Conservation (phyloP, 495 filamentous ascomycete genomes). For the Neurospora sp. region DNA sequence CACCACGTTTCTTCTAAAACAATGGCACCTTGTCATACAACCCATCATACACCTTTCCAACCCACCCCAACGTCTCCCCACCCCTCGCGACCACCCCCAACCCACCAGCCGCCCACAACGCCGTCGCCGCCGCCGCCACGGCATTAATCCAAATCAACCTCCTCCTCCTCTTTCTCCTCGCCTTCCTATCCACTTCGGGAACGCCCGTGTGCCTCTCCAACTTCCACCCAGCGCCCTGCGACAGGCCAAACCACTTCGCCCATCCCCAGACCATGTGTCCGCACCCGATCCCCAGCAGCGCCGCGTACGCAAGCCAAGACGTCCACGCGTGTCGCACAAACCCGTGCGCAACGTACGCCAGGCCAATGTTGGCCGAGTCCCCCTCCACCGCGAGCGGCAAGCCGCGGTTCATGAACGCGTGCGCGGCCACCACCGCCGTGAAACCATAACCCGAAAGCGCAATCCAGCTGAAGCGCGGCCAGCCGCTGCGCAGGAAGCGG, state of each 20-base stretch:
- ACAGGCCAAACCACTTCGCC: constrained; percentile 59
- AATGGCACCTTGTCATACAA: constrained; percentile 33
- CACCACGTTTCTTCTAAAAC: background rate
- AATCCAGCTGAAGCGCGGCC: constrained; percentile 60
- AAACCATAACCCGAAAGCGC: constrained; percentile 59
- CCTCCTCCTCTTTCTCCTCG: constrained; percentile 41
- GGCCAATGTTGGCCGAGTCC: constrained; percentile 68
- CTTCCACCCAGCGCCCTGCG: constrained; percentile 31
- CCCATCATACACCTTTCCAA: constrained; percentile 66
- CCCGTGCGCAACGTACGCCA: constrained; percentile 79
- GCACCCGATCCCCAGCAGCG: constrained; percentile 56
- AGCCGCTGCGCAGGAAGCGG: constrained; percentile 34
- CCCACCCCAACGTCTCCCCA: constrained; percentile 64
- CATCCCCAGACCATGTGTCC: constrained; percentile 79
- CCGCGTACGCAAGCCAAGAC: constrained; percentile 55
- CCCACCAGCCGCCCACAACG: constrained; percentile 70
- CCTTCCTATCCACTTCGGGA: constrained; percentile 20
- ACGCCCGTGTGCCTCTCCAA: constrained; percentile 18
- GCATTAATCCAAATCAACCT: constrained; percentile 63
- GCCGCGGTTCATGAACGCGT: constrained; percentile 60
- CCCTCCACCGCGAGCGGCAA: constrained; percentile 68
- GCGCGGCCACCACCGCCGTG: constrained; percentile 51
- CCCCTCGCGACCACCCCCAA: constrained; percentile 65
- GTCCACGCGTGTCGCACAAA: constrained; percentile 58
- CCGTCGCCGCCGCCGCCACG: constrained; percentile 44